Percentiles rank a stretch among this genome's conserved stretches.
Evolutionary conservation across 495 filamentous ascomycete genomes (phyloP).

Genomic region (Penicillium manginii): DNA sequence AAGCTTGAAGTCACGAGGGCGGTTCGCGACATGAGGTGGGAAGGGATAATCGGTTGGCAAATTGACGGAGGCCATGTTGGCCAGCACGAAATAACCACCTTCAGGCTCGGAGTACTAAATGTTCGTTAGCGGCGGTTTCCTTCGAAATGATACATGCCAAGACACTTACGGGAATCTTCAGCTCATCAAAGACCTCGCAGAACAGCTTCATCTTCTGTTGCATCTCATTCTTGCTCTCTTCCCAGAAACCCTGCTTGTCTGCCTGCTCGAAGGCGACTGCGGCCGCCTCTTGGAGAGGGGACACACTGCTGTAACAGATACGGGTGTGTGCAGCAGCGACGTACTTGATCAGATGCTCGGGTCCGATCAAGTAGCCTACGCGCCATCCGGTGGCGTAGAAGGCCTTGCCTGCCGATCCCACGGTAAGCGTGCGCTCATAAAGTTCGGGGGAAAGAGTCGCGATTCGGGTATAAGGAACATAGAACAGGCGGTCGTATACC

Average conservation of each 20-base stretch:
- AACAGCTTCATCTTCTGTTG: constrained; percentile 84
- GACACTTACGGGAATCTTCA: constrained; percentile 69
- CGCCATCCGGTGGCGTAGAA: constrained; percentile 98
- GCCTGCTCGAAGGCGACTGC: constrained; percentile 94
- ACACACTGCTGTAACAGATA: constrained; percentile 94
- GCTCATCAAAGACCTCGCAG: constrained; percentile 85
- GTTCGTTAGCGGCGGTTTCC: constrained; percentile 12
- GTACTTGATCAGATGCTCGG: constrained; percentile 86
- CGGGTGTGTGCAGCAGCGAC: constrained; percentile 91
- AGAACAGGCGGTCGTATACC: constrained; percentile 94
- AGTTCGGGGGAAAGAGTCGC: constrained; percentile 88
- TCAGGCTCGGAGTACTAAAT: constrained; percentile 82
- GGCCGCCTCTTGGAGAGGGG: constrained; percentile 93
- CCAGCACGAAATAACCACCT: constrained; percentile 95
- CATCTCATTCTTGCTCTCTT: constrained; percentile 83
- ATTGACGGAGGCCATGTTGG: constrained; percentile 83
- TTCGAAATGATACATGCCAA: not conserved
- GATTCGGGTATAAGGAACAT: constrained; percentile 90
- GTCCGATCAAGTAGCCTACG: constrained; percentile 93
- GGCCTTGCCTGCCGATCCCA: constrained; percentile 94
- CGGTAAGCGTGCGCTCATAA: constrained; percentile 83
- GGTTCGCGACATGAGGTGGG: constrained; percentile 80
- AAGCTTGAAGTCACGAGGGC: constrained; percentile 91
- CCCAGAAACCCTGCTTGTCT: constrained; percentile 85
- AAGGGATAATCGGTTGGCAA: constrained; percentile 82